Evolutionary conservation across 345 rosid species (phyloP), one percentile per base, ranked within the genome.

Genomic region (Euphorbia peplus): DNA sequence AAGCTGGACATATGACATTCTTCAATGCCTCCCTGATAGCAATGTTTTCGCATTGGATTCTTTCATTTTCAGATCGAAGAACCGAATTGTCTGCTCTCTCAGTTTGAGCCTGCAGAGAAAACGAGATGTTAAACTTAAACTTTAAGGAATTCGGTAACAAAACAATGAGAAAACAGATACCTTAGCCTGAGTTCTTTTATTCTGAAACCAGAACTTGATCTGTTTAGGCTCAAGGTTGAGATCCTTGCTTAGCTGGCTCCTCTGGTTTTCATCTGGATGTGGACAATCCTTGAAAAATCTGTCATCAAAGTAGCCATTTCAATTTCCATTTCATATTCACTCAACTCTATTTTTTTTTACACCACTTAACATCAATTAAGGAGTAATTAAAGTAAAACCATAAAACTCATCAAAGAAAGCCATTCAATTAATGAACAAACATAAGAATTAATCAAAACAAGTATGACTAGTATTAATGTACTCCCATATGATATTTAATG

Each of bases 141-240:
- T 0, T 2, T 21, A n/a, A n/a, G n/a, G 24, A 59, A 30, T n/a
- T 14, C 3, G 44, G 12, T 7, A 16, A 30, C n/a, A 32, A 15
- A 44, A 44, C 11, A 12, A 15, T 1, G 1, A 11, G 2, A 55
- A 24, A 7, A 30, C n/a, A 29, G 25, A 30, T 55, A 87, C 97
- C 90, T 85, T 91, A 26, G 61, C 60, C 51, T 89, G 96, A 39
- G 93, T 87, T 63, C 96, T 80, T 68, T 86, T 91, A 81, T 89
- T 89, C 25, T 89, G 96, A 69, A 91, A 91, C 97, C 97, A 91
- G 63, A 89, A 89, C 41, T 86, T 91, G 75, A 91, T 67, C 69
- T 89, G 96, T 60, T 72, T 78, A 4, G 70, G 59, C 13, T 75
- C 86, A 0, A 91, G 81, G 5, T 84, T 77, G 35, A 91, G 62